Base-by-base conservation (phyloP, 2,329 filamentous ascomycete species). In the Chaetoscypha palmicola region DNA sequence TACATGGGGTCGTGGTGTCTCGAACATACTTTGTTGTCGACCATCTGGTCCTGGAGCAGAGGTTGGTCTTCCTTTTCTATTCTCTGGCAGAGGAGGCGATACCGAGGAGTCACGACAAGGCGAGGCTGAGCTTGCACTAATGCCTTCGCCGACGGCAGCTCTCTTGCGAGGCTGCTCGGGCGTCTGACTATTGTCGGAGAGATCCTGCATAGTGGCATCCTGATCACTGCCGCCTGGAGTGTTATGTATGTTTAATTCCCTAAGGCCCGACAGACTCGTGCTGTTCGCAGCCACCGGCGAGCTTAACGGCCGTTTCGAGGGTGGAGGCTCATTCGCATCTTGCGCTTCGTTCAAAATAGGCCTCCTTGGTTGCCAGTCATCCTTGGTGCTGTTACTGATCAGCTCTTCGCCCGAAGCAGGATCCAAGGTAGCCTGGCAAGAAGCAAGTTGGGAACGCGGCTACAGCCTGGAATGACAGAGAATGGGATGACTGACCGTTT, bases 101-200 rank as follows among this genome's bases (percentile, higher is more conserved):
- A 42, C 26, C 1, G 50, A 53, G 16, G 49, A 30, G 16, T 58
- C 51, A 12, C 57, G 49, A 9, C 43, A 48, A 5, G 58, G 55
- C 4, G 45, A 51, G 5, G 40, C 52, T 21, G 56, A 58, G 2
- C 57, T 56, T 28, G 52, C 49, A n/a, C 50, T 55, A 23, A 59
- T 59, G 14, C 58, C 57, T 40, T 58, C 57, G 2, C 57, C 58
- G 4, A 52, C 38, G 0, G 57, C 58, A 7, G 49, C 44, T 37
- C 53, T 48, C 23, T 61, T 61, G 10, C 56, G 35, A 16, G 58
- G 57, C 16, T 52, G 50, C 2, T 53, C 46, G 21, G 43, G 23
- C 5, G 41, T 38, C 38, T 51, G 39, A 10, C 32, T 46, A n/a
- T 52, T 48, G n/a, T 54, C 51, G 5, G 33, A 43, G 11, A 39